Evolutionary conservation across 228 moss, liverwort and hornwort species (phyloP), one percentile per base, ranked within the genome.

Genomic region (Sphagnum magellanicum): DNA sequence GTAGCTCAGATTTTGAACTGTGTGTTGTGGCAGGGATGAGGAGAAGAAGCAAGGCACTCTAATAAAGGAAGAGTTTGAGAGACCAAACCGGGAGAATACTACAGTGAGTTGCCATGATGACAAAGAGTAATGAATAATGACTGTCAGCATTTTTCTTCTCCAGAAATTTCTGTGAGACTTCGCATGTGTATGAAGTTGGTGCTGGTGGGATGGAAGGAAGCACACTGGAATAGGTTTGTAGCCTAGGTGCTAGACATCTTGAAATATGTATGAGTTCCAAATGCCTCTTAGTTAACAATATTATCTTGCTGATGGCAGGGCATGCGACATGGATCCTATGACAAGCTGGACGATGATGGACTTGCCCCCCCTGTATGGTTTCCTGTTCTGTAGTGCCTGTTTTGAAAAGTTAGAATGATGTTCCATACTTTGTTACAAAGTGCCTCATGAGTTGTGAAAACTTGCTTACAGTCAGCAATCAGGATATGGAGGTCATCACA

Each of bases 281-380:
- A 32, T 32, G 32, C 32, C 32, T 32, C 32, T 32, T 32, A 32
- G 32, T 32, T 32, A 32, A 32, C 32, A 32, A 32, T 32, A 32
- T 32, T 32, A 32, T 32, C 32, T 32, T 32, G 32, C 32, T 5
- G 48, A 13, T 9, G 68, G 62, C 87, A 90, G 90, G 97, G 97
- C 70, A 98, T 98, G 97, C 91, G 93, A 64, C 97, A 98, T 83
- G 97, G 97, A 68, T 98, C 97, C 5, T 98, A 98, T 77, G 97
- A 98, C 72, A 98, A 98, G 74, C 84, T 98, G 17, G 97, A 98
- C 74, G 93, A 93, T 72, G 97, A 98, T 81, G 97, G 97, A 49
- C 90, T 98, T 69, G 91, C 97, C 60, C 97, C 97, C 69, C 97
- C 97, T 61, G 90, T 90, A 77, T 75, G 90, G 60, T 46, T 64